Percentiles rank a stretch among this genome's conserved stretches.
Conservation (phyloP, 1,284 basidiomycete genomes). For the Trichosporon sp. region DNA sequence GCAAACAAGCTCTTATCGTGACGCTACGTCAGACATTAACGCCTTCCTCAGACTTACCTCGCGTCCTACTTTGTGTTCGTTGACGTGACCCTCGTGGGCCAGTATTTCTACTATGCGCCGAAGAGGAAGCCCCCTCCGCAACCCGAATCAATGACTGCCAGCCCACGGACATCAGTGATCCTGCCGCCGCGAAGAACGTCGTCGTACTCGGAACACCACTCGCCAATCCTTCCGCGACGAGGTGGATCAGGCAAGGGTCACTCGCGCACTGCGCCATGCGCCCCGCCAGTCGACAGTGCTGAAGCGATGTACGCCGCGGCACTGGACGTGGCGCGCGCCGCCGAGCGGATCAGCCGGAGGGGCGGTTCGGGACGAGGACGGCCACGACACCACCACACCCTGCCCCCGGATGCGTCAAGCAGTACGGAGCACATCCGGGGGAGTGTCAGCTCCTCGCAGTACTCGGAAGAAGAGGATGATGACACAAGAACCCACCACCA, state of each 20-base stretch:
- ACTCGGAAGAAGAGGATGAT: constrained; percentile 26
- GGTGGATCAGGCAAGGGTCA: constrained; percentile 6
- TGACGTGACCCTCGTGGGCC: constrained; percentile 70
- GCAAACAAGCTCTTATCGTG: constrained; percentile 1
- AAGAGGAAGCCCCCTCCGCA: constrained; percentile 24
- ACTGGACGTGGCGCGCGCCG: constrained; percentile 55
- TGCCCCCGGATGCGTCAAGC: not conserved
- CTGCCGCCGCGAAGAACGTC: constrained; percentile 6
- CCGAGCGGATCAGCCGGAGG: constrained; percentile 47
- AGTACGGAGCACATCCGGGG: constrained; percentile 18
- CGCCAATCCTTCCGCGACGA: constrained; percentile 22
- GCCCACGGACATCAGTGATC: constrained; percentile 23
- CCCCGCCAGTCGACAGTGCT: constrained; percentile 37
- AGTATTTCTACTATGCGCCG: constrained; percentile 73
- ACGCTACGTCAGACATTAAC: constrained; percentile 12
- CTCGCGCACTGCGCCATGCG: constrained; percentile 9
- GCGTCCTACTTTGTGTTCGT: constrained; percentile 83
- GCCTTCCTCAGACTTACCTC: constrained; percentile 69
- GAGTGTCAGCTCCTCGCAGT: constrained; percentile 12
- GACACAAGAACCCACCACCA: constrained; percentile 15
- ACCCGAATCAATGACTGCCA: constrained; percentile 29
- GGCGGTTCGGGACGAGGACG: constrained; percentile 27
- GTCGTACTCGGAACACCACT: constrained; percentile 14
- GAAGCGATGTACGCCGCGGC: constrained; percentile 53
- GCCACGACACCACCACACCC: constrained; percentile 19